Conservation (phyloP, 140 eudicot genomes). For the Flaveria floridana region DNA sequence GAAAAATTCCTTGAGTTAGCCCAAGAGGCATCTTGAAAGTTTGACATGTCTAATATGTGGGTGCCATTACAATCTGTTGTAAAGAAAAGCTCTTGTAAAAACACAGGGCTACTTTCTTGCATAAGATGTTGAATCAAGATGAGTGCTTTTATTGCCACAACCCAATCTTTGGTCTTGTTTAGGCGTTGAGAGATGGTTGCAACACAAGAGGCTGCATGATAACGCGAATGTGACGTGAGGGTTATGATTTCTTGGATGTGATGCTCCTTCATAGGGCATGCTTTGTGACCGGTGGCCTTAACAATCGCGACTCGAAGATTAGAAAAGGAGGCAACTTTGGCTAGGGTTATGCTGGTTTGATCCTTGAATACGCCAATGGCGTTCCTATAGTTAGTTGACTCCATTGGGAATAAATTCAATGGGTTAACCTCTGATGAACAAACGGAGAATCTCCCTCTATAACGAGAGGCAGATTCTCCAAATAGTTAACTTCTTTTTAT, state of each 20-base stretch:
- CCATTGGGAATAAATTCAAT: conserved; percentile 38
- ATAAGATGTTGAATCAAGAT: conserved; percentile 72
- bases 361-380: conserved; percentile 81
- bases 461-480: conserved; percentile 23
- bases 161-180: conserved; percentile 78
- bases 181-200: conserved; percentile 58
- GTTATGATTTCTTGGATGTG: conserved; percentile 54
- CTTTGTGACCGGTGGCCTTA: conserved; percentile 77
- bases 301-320: conserved; percentile 81
- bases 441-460: conserved; percentile 19
- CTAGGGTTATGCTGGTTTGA: conserved; percentile 74
- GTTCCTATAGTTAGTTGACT: conserved; percentile 55
- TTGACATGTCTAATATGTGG: conserved; percentile 64
- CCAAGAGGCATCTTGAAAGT: conserved; percentile 54
- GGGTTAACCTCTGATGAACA: not conserved
- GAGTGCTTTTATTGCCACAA: conserved; percentile 66
- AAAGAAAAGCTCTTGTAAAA: conserved; percentile 65
- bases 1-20: conserved; percentile 70
- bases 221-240: conserved; percentile 52
- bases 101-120: conserved; percentile 53
- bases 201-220: conserved; percentile 53
- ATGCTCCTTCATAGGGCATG: conserved; percentile 59
- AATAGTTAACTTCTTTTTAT: not conserved
- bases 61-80: conserved; percentile 65
- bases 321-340: conserved; percentile 64